phyloP scores from a whole-genome alignment of 768 basidiomycete genomes.

The Boletus barrowsii region DNA sequence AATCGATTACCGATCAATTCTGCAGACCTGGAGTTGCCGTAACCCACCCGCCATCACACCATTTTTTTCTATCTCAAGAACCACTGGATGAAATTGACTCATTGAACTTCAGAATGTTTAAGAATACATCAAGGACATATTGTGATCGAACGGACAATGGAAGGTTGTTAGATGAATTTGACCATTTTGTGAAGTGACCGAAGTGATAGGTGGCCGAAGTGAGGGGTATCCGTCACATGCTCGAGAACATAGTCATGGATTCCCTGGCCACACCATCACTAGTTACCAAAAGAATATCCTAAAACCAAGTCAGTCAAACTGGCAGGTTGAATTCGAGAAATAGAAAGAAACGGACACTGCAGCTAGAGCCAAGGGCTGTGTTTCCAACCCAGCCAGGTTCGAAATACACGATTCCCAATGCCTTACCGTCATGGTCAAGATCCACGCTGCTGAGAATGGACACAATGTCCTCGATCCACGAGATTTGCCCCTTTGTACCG shows the following conservation, averaged over 20 bases:
- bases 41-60: too few relatives aligned
- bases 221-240: not conserved
- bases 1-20: not conserved
- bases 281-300: constrained; percentile 12
- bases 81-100: too few relatives aligned
- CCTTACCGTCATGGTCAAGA: not conserved
- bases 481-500: constrained; percentile 4
- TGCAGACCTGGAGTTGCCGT: too few relatives aligned
- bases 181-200: too few relatives aligned
- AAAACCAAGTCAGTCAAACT: not conserved
- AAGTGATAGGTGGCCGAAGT: too few relatives aligned
- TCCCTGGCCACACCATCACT: constrained; percentile 2
- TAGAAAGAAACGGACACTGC: constrained; percentile 5
- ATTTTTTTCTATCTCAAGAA: too few relatives aligned
- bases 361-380: constrained; percentile 1
- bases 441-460: constrained; percentile 2
- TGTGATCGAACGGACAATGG: too few relatives aligned
- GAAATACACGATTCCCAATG: constrained; percentile 10
- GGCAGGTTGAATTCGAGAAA: not conserved
- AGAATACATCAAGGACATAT: too few relatives aligned
- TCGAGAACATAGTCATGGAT: constrained; percentile 4
- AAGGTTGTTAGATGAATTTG: too few relatives aligned
- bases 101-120: too few relatives aligned
- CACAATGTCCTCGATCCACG: not conserved
- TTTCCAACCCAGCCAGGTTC: constrained; percentile 13